A percentile compares a stretch with the other conserved stretches of the same genome.
These are phyloP conservation scores for Aureobasidium vineae DNA, from an alignment of 2,329 filamentous ascomycete genomes.

Conservation along the genomic window DNA sequence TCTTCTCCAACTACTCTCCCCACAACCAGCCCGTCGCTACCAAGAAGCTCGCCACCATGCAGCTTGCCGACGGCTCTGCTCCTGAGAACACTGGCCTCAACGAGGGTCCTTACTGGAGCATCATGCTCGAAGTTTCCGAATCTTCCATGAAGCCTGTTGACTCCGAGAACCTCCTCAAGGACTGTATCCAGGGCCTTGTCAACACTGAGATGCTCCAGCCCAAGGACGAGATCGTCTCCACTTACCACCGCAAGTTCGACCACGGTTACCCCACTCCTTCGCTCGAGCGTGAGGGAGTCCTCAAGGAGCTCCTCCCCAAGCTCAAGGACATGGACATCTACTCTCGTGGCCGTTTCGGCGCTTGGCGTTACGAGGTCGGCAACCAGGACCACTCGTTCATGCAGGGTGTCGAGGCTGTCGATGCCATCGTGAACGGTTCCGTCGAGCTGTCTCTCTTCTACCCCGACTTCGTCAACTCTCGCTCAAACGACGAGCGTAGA, in stretches of 20 bases:
- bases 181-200: constrained; percentile 93
- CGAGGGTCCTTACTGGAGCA: constrained; percentile 97
- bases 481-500: constrained; percentile 64
- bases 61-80: constrained; percentile 82
- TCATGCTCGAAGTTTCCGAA: constrained; percentile 98
- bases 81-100: constrained; percentile 68
- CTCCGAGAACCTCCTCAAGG: constrained; percentile 75
- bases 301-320: constrained; percentile 89
- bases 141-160: constrained; percentile 94
- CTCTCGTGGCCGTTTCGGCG: constrained; percentile 94
- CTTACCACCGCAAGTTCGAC: constrained; percentile 96
- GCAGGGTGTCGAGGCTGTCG: constrained; percentile 90
- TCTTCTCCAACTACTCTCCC: constrained; percentile 99
- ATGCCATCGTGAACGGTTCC: constrained; percentile 88
- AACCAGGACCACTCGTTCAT: constrained; percentile 99
- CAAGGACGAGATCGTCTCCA: constrained; percentile 92
- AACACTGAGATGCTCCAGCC: constrained; percentile 96
- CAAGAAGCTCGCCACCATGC: constrained; percentile 80
- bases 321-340: constrained; percentile 89
- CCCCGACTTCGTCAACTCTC: constrained; percentile 82
- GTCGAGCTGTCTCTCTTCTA: constrained; percentile 94
- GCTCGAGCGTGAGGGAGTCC: constrained; percentile 90
- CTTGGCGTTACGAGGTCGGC: constrained; percentile 95
- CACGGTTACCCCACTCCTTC: constrained; percentile 97
- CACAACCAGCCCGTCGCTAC: constrained; percentile 89